Base-by-base conservation (phyloP, 2,329 filamentous ascomycete genomes). In the Westerdykella ornata region DNA sequence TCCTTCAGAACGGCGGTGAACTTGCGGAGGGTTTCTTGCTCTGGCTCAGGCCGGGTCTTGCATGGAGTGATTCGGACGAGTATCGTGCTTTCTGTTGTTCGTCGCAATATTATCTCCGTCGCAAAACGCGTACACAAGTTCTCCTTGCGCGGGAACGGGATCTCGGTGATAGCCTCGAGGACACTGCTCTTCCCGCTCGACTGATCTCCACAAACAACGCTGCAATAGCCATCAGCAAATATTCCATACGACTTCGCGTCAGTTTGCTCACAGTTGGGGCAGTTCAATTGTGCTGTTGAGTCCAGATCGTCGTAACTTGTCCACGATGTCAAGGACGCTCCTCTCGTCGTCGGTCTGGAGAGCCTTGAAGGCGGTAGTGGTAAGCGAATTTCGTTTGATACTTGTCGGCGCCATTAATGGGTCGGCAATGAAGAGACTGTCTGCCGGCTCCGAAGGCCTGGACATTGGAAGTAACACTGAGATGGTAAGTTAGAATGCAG, bases 101-200 rank as follows among this genome's bases (percentile, higher is more conserved):
- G 60, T 0, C 67, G 67, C 18, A 72, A 64, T 11, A 63, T 68
- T 34, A 75, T 73, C 38, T 60, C 55, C 0, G 77, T 82, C 0
- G 79, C 73, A 44, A 82, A 82, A 0, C 76, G 68, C 0, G 80
- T 83, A 53, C 78, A 82, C 0, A 78, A 42, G 17, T 66, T 72
- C 12, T 73, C 72, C 4, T 79, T 75, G 9, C 72, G 64, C 0
- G 77, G 75, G 35, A 84, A 82, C 0, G 71, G 71, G 1, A 85
- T 73, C 8, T 74, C 71, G 0, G 78, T 77, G 35, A 84, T 77
- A 0, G 80, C 80, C 47, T 83, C 76, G 0, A 84, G 70, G 0
- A 82, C 77, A 0, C 77, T 82, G n/a, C 74, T 79, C 53, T 84
- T 84, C 2, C 79, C 80, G 1, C 74, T 73, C 0, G 74, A 79